These are phyloP conservation scores for Eucalyptus victrix DNA, from an alignment of 345 rosid species.

Conservation along the genomic window DNA sequence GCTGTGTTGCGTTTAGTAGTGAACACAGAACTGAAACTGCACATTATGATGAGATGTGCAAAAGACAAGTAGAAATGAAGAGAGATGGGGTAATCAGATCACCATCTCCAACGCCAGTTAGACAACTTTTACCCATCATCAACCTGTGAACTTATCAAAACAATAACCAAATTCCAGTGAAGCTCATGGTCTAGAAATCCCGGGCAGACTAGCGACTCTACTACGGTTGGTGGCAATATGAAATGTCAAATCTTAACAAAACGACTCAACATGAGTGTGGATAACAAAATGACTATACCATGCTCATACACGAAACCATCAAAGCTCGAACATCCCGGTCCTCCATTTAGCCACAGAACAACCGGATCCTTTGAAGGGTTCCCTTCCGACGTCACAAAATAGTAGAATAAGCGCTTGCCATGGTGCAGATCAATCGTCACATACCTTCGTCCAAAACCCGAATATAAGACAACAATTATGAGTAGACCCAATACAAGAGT, in stretches of 20 bases:
- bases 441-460: neutral
- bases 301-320: slow-evolving; percentile 32
- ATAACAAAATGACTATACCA: neutral
- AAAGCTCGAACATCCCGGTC: slow-evolving; percentile 35
- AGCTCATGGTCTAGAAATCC: neutral
- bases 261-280: neutral
- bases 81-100: neutral
- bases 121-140: neutral
- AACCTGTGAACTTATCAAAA: neutral
- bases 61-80: neutral
- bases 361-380: slow-evolving; percentile 16
- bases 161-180: neutral
- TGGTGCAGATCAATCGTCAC: neutral
- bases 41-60: neutral
- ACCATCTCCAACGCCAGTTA: neutral
- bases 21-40: neutral
- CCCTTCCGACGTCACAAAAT: slow-evolving; percentile 16
- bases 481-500: neutral
- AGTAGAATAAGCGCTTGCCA: slow-evolving; percentile 16
- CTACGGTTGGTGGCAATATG: neutral
- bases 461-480: neutral
- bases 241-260: neutral
- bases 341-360: slow-evolving; percentile 34
- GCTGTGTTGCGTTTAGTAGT: neutral
- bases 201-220: neutral